These are phyloP conservation scores for Penicillium sp. DNA, from an alignment of 2,329 filamentous ascomycete genomes.

Conservation along the genomic window DNA sequence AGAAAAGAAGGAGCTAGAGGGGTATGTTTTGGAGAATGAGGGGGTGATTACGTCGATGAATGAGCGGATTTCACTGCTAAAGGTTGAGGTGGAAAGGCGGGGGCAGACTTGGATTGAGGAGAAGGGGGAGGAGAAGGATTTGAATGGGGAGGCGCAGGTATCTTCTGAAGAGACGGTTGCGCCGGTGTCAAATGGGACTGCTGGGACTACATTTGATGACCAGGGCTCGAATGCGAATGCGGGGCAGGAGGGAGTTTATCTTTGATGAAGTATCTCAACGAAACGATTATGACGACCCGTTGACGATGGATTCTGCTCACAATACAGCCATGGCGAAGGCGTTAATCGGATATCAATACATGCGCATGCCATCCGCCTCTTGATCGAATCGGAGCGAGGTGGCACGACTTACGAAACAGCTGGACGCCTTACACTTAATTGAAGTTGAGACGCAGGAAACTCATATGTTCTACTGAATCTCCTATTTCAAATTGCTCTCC, in stretches of 20 bases:
- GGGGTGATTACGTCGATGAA: slow-evolving; percentile 57
- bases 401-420: neutral
- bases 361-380: neutral
- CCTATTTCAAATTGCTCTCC: neutral
- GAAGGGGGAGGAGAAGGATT: slow-evolving; percentile 21
- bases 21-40: slow-evolving; percentile 56
- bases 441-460: neutral
- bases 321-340: neutral
- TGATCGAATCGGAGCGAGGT: neutral
- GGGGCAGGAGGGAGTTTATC: slow-evolving; percentile 27
- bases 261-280: slow-evolving; percentile 20
- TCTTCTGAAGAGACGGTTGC: slow-evolving; percentile 23
- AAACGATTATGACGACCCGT: neutral
- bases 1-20: slow-evolving; percentile 35
- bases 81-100: slow-evolving; percentile 52
- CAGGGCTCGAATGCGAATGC: neutral
- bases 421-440: neutral
- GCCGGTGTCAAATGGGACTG: slow-evolving; percentile 22
- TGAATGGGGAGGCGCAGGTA: slow-evolving; percentile 4
- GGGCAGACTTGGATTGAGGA: slow-evolving; percentile 54
- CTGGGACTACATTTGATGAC: neutral
- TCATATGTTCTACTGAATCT: neutral
- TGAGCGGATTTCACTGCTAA: slow-evolving; percentile 55
- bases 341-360: neutral
- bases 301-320: neutral